phyloP scores from a whole-genome alignment of 768 basidiomycete genomes.

The Pilatotrama ljubarskyi region DNA sequence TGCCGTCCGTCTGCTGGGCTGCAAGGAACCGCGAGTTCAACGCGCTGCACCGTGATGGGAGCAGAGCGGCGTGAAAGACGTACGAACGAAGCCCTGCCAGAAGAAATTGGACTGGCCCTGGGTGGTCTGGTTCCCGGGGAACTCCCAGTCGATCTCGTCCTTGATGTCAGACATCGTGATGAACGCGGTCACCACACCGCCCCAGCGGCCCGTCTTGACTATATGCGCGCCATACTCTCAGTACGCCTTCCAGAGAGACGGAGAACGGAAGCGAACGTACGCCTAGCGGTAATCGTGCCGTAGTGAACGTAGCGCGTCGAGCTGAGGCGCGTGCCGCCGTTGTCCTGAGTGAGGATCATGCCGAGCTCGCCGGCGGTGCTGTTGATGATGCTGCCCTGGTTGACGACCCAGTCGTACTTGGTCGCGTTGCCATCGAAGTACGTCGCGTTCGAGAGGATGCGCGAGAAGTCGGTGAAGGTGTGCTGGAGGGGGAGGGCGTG shows the following conservation, averaged over 20 bases:
- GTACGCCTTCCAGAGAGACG: background rate
- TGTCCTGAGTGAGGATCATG: constrained; percentile 63
- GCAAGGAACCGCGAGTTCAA: background rate
- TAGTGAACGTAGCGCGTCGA: constrained; percentile 84
- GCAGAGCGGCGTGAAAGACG: constrained; percentile 31
- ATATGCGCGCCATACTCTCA: background rate
- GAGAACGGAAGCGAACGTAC: constrained; percentile 37
- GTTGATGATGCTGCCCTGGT: constrained; percentile 66
- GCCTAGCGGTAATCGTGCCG: constrained; percentile 65
- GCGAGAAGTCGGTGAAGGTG: constrained; percentile 63
- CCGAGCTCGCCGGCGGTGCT: constrained; percentile 65
- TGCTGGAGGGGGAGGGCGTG: no score
- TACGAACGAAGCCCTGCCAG: constrained; percentile 73
- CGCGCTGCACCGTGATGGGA: background rate
- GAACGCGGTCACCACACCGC: constrained; percentile 80
- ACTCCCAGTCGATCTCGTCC: constrained; percentile 90
- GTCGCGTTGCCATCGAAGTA: constrained; percentile 74
- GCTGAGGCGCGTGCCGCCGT: constrained; percentile 77
- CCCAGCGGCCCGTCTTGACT: constrained; percentile 83
- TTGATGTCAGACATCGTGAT: constrained; percentile 82
- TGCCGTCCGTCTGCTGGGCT: constrained; percentile 53
- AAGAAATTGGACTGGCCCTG: constrained; percentile 80
- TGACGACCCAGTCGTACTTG: constrained; percentile 71
- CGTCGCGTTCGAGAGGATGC: constrained; percentile 65
- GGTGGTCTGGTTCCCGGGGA: constrained; percentile 61